Conservation (phyloP, 306 rosid species). For the Mucuna pruriens region DNA sequence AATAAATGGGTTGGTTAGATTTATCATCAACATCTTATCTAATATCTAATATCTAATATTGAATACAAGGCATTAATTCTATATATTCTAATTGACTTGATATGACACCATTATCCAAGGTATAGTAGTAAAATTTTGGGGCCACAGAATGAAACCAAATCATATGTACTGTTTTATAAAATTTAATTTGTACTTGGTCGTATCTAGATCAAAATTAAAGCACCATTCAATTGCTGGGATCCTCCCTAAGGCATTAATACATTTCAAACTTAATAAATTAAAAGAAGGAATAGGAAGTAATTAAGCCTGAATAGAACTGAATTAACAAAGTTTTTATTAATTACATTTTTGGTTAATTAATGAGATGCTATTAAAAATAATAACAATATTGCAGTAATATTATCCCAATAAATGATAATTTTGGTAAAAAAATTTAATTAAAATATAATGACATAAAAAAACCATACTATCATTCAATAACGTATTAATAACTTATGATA, state of each 20-base stretch:
- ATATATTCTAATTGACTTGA: constrained; percentile 24
- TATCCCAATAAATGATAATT: too few species aligned
- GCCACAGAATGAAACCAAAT: background rate
- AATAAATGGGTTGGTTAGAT: constrained; percentile 20
- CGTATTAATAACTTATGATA: too few species aligned
- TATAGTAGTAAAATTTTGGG: constrained; percentile 17
- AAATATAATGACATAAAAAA: too few species aligned
- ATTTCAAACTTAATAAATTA: background rate
- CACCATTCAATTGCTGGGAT: background rate
- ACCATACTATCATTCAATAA: too few species aligned
- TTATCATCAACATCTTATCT: background rate
- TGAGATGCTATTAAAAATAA: too few species aligned
- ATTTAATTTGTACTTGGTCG: background rate
- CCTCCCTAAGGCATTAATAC: background rate
- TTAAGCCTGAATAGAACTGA: too few species aligned
- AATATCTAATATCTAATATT: constrained; percentile 4
- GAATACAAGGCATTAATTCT: background rate
- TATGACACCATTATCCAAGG: constrained; percentile 42
- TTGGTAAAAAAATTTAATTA: too few species aligned
- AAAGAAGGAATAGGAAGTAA: background rate
- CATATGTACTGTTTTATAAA: background rate
- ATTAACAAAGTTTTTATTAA: too few species aligned
- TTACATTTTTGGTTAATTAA: too few species aligned
- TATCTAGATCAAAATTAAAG: background rate
- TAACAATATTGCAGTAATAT: too few species aligned